Evolutionary conservation across 306 rosid genomes (phyloP), one percentile per base, ranked within the genome.

Genomic region (Acmispon strigosus): DNA sequence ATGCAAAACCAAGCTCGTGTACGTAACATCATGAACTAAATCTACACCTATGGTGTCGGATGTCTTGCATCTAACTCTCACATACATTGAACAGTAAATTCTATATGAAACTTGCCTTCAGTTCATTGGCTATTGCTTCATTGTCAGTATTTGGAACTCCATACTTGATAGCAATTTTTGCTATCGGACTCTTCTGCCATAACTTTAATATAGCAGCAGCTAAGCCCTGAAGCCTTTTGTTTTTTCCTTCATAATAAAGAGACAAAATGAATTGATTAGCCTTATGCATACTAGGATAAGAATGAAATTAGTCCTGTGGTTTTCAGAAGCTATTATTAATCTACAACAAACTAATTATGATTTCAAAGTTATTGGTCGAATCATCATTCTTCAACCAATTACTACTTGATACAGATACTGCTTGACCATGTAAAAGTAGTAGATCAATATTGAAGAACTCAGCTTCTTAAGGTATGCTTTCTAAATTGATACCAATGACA

Each of bases 151-250:
- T 92, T 12, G 81, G 92, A 74, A 80, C 43, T 66, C 98, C 96
- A 56, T 64, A 78, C 88, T 92, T 92, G 78, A 92, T 62, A 69
- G 96, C 88, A 81, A 92, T 86, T 84, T 92, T 92, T 14, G 76
- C 96, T 54, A 87, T 64, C 20, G 72, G 85, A 81, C 96, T 79
- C 89, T 89, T 92, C 72, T 92, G 86, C 98, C 98, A 92, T 16
- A 42, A 14, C 80, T 89, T 87, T 69, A 92, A 69, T 70, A 92
- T 87, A 48, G 98, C 87, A 27, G 80, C 80, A 52, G 98, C 94
- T 62, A 89, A 84, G 78, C 98, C 98, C 75, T 92, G 90, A 77
- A 89, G 96, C 65, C 86, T 70, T 88, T 77, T 76, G 76, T 92
- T 92, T 81, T 88, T 89, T 70, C 98, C 98, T 92, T 77, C 82